Percentiles rank a stretch among this genome's conserved stretches.
phyloP scores from a whole-genome alignment of 768 basidiomycete species.

The Harrya chromipes region DNA sequence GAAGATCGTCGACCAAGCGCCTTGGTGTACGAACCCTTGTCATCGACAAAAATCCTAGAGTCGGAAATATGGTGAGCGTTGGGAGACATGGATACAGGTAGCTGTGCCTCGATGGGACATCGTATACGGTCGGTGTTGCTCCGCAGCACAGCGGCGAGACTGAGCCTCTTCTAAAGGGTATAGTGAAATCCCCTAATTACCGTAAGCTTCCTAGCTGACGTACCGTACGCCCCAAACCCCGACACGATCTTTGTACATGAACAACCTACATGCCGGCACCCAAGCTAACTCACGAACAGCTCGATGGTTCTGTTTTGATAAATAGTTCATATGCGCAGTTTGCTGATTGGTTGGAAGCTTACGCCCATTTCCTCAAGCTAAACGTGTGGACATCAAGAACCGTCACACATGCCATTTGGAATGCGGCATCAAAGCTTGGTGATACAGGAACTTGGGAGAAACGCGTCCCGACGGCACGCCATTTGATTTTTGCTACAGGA shows the following conservation, averaged over 20 bases:
- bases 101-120: conserved; percentile 48
- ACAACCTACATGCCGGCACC: conserved; percentile 45
- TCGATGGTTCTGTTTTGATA: background rate
- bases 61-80: conserved; percentile 43
- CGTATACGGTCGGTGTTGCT: conserved; percentile 31
- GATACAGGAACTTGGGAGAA: conserved; percentile 22
- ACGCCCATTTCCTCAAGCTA: conserved; percentile 52
- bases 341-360: conserved; percentile 58
- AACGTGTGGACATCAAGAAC: conserved; percentile 54
- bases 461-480: conserved; percentile 38
- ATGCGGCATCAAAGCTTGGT: conserved; percentile 35
- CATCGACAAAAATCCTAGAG: conserved; percentile 44
- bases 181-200: conserved; percentile 49
- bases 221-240: conserved; percentile 1
- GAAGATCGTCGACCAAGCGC: conserved; percentile 52
- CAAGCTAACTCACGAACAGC: conserved; percentile 32
- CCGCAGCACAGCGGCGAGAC: background rate
- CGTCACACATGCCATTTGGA: conserved; percentile 32
- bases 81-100: conserved; percentile 29
- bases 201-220: conserved; percentile 25
- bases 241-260: conserved; percentile 44
- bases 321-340: conserved; percentile 29
- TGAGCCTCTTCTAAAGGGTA: conserved; percentile 31
- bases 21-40: conserved; percentile 50
- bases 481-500: conserved; percentile 53